These are phyloP conservation scores for Raddia distichophylla DNA, from an alignment of 176 grass and related monocot genomes.

Conservation along the genomic window DNA sequence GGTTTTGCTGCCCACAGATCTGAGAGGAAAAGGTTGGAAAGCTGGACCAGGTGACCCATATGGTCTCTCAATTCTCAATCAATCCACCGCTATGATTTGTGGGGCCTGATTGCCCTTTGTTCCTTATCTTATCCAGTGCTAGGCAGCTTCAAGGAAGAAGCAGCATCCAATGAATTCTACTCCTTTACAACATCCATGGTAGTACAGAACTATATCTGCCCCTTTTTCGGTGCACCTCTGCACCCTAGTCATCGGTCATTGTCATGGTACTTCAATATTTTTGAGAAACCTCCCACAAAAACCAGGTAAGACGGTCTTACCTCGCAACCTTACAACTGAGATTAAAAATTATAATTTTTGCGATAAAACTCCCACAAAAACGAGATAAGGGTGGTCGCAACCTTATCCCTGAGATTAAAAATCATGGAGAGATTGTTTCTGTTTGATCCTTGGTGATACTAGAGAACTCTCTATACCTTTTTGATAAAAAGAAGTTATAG, in stretches of 20 bases:
- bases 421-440: too few relatives aligned
- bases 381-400: too few relatives aligned
- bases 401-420: too few relatives aligned
- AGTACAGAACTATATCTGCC: background rate
- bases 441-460: too few relatives aligned
- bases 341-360: too few relatives aligned
- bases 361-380: too few relatives aligned
- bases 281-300: too few relatives aligned
- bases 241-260: background rate
- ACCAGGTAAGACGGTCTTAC: too few relatives aligned
- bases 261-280: too few relatives aligned
- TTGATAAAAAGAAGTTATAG: too few relatives aligned
- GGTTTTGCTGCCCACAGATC: conserved; percentile 41
- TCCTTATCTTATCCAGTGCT: conserved; percentile 35
- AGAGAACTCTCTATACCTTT: too few relatives aligned
- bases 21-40: conserved; percentile 29
- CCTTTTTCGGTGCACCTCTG: conserved; percentile 24
- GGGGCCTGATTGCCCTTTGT: conserved; percentile 31
- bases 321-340: too few relatives aligned
- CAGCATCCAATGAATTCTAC: conserved; percentile 39
- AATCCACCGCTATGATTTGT: conserved; percentile 34
- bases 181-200: background rate
- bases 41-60: background rate
- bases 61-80: background rate
- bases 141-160: conserved; percentile 30